These are phyloP conservation scores for Trichosanthes truncata DNA, from an alignment of 306 rosid species.

Conservation along the genomic window DNA sequence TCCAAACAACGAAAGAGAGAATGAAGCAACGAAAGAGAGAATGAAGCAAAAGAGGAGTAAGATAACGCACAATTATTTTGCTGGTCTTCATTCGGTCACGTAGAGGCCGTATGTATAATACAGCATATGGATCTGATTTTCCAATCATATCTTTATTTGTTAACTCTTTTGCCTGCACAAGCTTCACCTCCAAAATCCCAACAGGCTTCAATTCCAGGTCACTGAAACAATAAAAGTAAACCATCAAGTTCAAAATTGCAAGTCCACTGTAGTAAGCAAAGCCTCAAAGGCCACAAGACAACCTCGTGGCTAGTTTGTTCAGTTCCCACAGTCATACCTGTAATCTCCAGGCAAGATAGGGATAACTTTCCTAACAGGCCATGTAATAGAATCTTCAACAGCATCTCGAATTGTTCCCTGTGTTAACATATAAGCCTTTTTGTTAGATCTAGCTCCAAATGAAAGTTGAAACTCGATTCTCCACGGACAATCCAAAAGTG, in stretches of 20 bases:
- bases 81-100: conserved; percentile 74
- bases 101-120: conserved; percentile 62
- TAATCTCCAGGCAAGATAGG: conserved; percentile 97
- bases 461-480: not conserved
- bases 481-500: not conserved
- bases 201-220: conserved; percentile 91
- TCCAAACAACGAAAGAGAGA: conserved; percentile 15
- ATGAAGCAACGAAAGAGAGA: not conserved
- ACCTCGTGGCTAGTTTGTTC: not conserved
- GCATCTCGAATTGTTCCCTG: conserved; percentile 86
- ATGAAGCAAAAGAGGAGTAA: not conserved
- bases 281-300: conserved; percentile 9
- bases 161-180: conserved; percentile 90
- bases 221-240: conserved; percentile 37
- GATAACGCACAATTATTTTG: conserved; percentile 67
- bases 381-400: conserved; percentile 84
- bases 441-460: conserved; percentile 2
- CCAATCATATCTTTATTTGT: conserved; percentile 92
- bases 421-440: conserved; percentile 15
- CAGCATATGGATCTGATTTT: conserved; percentile 92
- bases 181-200: conserved; percentile 89
- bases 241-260: conserved; percentile 2
- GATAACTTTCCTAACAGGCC: conserved; percentile 91
- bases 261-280: not conserved
- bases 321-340: conserved; percentile 34